Evolutionary conservation across 768 basidiomycete species (phyloP).

Genomic region (Leccinum pellstonianum): DNA sequence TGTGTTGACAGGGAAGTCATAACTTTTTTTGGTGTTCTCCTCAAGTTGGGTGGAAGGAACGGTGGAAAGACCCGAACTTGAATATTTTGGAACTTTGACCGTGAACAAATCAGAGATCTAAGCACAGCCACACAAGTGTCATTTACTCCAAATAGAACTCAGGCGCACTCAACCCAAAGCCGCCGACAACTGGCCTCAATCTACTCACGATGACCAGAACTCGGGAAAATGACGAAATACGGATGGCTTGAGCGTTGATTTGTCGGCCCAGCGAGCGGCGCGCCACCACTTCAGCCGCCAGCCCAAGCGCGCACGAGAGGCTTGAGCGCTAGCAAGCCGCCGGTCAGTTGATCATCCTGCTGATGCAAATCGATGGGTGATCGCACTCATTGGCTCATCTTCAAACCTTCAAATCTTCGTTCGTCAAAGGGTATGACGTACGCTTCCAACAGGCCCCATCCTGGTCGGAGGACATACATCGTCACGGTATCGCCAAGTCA

Average conservation of each 20-base stretch:
- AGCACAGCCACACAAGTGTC: background rate
- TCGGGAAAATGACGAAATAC: background rate
- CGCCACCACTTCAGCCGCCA: background rate
- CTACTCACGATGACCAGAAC: background rate
- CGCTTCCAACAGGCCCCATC: background rate
- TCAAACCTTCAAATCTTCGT: background rate
- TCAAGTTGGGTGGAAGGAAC: conserved; percentile 1
- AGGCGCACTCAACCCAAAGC: background rate
- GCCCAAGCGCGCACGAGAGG: background rate
- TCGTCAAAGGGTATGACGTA: background rate
- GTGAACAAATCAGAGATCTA: background rate
- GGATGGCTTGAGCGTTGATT: background rate
- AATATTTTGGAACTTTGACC: background rate
- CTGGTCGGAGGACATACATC: conserved; percentile 2
- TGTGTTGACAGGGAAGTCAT: conserved; percentile 2
- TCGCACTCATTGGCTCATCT: background rate
- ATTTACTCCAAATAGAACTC: background rate
- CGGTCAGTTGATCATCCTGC: background rate
- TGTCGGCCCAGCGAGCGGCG: background rate
- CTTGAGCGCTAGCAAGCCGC: background rate
- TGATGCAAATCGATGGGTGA: background rate
- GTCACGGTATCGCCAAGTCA: background rate
- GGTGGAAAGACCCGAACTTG: background rate
- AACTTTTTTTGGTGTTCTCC: background rate
- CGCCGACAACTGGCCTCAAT: background rate